Conservation (phyloP, 495 filamentous ascomycete species). For the Neurospora sp. region DNA sequence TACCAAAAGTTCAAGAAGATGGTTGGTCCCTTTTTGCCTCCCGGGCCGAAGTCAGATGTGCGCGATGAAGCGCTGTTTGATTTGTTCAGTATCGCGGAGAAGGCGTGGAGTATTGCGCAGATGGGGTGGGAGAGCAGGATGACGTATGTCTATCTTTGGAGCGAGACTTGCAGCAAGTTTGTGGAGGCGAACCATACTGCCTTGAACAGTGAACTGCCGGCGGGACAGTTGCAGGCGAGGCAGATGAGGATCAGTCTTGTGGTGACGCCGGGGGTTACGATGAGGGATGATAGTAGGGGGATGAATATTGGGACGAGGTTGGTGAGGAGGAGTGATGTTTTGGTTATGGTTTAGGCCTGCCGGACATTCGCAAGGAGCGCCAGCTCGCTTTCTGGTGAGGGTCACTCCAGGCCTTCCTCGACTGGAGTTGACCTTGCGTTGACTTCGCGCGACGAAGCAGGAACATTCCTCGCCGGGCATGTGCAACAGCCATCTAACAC, state of each 20-base stretch:
- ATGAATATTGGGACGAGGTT: slow-evolving; percentile 11
- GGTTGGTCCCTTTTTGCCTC: slow-evolving; percentile 7
- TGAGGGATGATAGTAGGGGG: slow-evolving; percentile 14
- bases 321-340: slow-evolving; percentile 5
- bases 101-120: slow-evolving; percentile 21
- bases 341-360: slow-evolving; percentile 1
- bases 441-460: too few species aligned
- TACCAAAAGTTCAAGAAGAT: slow-evolving; percentile 17
- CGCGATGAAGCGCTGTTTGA: slow-evolving; percentile 19
- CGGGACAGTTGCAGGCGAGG: background rate
- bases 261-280: slow-evolving; percentile 22
- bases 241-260: slow-evolving; percentile 21
- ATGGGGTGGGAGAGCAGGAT: slow-evolving; percentile 16
- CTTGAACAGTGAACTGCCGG: background rate
- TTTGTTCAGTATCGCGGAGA: slow-evolving; percentile 13
- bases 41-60: fast-evolving
- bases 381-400: too few species aligned
- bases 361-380: background rate
- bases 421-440: background rate
- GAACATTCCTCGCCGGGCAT: too few species aligned
- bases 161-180: slow-evolving; percentile 19
- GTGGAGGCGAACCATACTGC: slow-evolving; percentile 13
- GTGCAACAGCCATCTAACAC: background rate
- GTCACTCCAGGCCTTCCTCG: background rate
- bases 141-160: slow-evolving; percentile 24